These are phyloP conservation scores for Alternaria rosae DNA, from an alignment of 2,329 filamentous ascomycete species.

Conservation along the genomic window DNA sequence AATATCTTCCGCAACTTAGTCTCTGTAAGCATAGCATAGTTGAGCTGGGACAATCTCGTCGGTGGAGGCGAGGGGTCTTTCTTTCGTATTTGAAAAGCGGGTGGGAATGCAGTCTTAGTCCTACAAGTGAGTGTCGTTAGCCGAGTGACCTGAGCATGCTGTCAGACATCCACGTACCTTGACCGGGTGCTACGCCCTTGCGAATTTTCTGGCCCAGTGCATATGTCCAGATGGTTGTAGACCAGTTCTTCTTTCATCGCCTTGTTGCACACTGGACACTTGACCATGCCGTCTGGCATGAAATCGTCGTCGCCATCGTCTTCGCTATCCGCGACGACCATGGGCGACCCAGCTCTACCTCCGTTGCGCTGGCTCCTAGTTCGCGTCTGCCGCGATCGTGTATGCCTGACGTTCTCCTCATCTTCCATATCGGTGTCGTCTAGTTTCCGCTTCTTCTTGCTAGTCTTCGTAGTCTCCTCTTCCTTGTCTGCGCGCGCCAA, in stretches of 20 bases:
- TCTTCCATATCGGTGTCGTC: slow-evolving; percentile 59
- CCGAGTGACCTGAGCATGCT: not conserved
- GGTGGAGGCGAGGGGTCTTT: slow-evolving; percentile 52
- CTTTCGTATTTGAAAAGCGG: slow-evolving; percentile 31
- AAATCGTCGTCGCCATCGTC: slow-evolving; percentile 56
- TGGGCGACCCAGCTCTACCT: slow-evolving; percentile 37
- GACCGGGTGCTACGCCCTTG: slow-evolving; percentile 40
- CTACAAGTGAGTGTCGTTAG: slow-evolving; percentile 23
- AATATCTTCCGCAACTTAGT: slow-evolving; percentile 80
- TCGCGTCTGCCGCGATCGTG: slow-evolving; percentile 48
- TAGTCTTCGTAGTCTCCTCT: slow-evolving; percentile 16
- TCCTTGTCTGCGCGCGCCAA: slow-evolving; percentile 64
- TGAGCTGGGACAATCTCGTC: slow-evolving; percentile 72
- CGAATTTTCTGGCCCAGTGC: slow-evolving; percentile 52
- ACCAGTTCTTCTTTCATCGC: slow-evolving; percentile 83
- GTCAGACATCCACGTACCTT: slow-evolving; percentile 30
- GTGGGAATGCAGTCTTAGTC: slow-evolving; percentile 30
- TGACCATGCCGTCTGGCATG: slow-evolving; percentile 72
- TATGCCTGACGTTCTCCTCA: slow-evolving; percentile 43
- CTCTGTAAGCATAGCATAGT: slow-evolving; percentile 89
- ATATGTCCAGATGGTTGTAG: slow-evolving; percentile 81
- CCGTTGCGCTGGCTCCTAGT: slow-evolving; percentile 47
- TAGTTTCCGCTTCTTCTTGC: slow-evolving; percentile 58
- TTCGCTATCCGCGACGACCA: slow-evolving; percentile 50
- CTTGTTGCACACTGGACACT: slow-evolving; percentile 81